phyloP scores from a whole-genome alignment of 2,329 filamentous ascomycete species.

The Neodidymelliopsis sp. region DNA sequence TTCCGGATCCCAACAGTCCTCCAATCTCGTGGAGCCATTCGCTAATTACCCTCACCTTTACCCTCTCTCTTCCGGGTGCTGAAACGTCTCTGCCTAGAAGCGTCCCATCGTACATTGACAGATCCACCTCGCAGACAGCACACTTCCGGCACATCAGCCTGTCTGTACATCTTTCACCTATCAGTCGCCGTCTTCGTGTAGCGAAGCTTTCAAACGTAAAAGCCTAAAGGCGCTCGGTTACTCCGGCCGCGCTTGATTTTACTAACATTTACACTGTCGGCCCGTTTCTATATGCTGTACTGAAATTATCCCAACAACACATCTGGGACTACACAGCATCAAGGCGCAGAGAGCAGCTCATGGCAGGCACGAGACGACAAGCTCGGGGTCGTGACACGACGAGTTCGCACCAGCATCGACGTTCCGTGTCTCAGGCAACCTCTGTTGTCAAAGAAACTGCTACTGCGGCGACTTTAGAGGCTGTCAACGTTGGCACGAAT shows the following conservation, averaged over 20 bases:
- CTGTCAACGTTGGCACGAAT: conserved; percentile 19
- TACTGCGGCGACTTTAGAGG: conserved; percentile 1
- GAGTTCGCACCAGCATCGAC: conserved; percentile 19
- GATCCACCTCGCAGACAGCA: too few species aligned
- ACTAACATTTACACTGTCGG: conserved; percentile 2
- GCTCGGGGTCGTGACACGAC: conserved; percentile 30
- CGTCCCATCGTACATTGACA: conserved; percentile 2
- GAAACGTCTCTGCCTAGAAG: conserved; percentile 3
- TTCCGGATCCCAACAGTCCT: conserved; percentile 17
- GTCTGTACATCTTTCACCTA: too few species aligned
- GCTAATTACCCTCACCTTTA: conserved; percentile 7
- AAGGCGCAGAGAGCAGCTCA: conserved; percentile 13
- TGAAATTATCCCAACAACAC: conserved; percentile 1
- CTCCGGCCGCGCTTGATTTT: neutral
- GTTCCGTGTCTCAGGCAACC: conserved; percentile 19
- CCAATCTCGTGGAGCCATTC: conserved; percentile 14
- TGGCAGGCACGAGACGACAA: conserved; percentile 35
- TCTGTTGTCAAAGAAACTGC: conserved; percentile 12
- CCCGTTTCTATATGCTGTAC: conserved; percentile 17
- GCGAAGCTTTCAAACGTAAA: too few species aligned
- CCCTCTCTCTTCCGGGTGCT: conserved; percentile 2
- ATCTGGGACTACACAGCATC: neutral
- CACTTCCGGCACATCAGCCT: too few species aligned
- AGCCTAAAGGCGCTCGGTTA: neutral
- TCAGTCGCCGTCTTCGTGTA: too few species aligned